Conservation (phyloP, 129 eudicot species). For the Flaveria trinervia region DNA sequence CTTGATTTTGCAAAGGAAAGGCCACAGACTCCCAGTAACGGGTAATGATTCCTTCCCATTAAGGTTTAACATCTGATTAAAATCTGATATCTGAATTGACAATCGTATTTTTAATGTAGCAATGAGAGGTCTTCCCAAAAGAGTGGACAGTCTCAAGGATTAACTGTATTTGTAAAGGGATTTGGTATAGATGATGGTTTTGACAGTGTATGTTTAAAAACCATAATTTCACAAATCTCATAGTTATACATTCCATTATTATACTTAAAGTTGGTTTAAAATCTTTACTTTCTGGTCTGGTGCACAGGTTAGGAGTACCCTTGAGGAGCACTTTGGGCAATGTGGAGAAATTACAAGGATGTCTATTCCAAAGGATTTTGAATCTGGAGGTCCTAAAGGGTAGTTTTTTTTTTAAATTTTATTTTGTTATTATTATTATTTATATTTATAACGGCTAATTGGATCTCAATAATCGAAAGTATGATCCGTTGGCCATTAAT, state of each 20-base stretch:
- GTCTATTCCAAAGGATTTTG: conserved; percentile 33
- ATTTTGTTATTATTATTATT: neutral
- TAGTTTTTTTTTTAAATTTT: neutral
- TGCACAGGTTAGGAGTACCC: conserved; percentile 56
- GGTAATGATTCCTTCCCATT: conserved; percentile 38
- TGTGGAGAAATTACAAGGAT: conserved; percentile 34
- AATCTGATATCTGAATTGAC: neutral
- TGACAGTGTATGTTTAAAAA: conserved; percentile 44
- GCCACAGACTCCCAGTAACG: conserved; percentile 58
- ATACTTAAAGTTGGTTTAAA: neutral
- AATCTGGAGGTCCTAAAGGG: conserved; percentile 37
- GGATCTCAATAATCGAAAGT: no score
- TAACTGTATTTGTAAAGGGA: conserved; percentile 65
- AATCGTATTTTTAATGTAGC: conserved; percentile 11
- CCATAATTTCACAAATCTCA: neutral
- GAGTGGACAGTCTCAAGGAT: conserved; percentile 44
- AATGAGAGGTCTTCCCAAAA: conserved; percentile 50
- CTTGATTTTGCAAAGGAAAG: conserved; percentile 70
- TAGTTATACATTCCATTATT: neutral
- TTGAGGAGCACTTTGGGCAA: conserved; percentile 35
- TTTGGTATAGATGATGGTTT: conserved; percentile 49
- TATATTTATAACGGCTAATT: neutral
- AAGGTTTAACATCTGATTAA: neutral
- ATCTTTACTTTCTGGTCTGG: neutral
- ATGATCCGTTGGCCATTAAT: no score